These are phyloP conservation scores for Sporothrix phasma DNA, from an alignment of 2,329 filamentous ascomycete species.

Conservation along the genomic window DNA sequence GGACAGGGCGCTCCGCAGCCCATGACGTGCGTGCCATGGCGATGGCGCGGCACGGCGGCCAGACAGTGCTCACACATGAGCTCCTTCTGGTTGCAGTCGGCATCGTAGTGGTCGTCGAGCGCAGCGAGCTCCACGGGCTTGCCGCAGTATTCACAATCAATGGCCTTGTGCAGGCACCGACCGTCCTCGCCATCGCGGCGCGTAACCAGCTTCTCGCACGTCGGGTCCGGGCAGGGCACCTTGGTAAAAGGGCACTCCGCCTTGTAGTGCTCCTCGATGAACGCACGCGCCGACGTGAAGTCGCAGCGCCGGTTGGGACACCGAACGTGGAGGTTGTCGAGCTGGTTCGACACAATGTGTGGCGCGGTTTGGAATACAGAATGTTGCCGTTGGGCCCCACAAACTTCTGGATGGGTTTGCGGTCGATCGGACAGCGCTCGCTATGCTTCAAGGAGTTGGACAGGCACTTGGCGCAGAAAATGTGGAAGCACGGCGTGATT, in stretches of 20 bases:
- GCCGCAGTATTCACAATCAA: conserved; percentile 46
- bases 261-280: conserved; percentile 46
- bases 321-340: conserved; percentile 48
- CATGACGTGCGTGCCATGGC: conserved; percentile 38
- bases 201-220: conserved; percentile 42
- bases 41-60: conserved; percentile 33
- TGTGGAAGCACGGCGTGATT: conserved; percentile 53
- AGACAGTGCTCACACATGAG: conserved; percentile 42
- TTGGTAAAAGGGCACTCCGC: conserved; percentile 47
- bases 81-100: conserved; percentile 37
- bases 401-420: conserved; percentile 32
- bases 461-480: conserved; percentile 53
- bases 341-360: conserved; percentile 47
- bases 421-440: conserved; percentile 48
- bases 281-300: conserved; percentile 40
- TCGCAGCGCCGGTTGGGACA: conserved; percentile 51
- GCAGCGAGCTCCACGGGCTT: conserved; percentile 37
- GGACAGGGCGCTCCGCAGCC: conserved; percentile 34
- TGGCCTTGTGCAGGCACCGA: conserved; percentile 46
- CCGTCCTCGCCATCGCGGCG: conserved; percentile 38
- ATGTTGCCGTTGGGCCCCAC: conserved; percentile 21
- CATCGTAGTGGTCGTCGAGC: conserved; percentile 35
- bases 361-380: conserved; percentile 25
- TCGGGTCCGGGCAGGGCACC: conserved; percentile 44
- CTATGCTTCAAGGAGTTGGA: conserved; percentile 33